Evolutionary conservation across 345 rosid genomes (phyloP), one percentile per base, ranked within the genome.

Genomic region (Murraya paniculata): DNA sequence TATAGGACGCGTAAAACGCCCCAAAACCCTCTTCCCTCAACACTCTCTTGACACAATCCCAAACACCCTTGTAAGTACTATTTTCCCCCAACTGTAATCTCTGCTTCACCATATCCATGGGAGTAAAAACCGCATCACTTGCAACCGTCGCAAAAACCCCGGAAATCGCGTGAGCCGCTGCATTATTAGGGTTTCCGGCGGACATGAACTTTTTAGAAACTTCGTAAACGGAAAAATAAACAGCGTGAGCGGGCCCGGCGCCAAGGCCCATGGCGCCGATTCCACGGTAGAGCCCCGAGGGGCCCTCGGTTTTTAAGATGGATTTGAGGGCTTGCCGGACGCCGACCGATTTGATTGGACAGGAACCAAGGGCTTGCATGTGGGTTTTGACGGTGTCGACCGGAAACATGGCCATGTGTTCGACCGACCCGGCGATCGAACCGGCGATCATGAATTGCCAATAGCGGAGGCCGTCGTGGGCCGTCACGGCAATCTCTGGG

Each of bases 221-320:
- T 82, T 97, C 99, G 56, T 97, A 97, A 1, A 97, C 84, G 2
- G 98, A 94, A 85, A 97, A 97, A 50, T 97, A 94, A 16, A 94
- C 97, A 27, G 99, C 99, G 75, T 97, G 99, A 25, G 99, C 99
- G 0, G 99, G 99, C n/a, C 99, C 99, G 3, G 99, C 99, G 3
- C 99, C 99, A 9, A 97, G 89, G 4, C 93, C 99, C 98, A 97
- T 93, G 64, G 99, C 99, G 64, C 91, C 95, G 25, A 94, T 94
- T 41, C 99, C 99, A 1, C 98, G 89, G 83, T 97, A 97, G 33
- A 97, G 83, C 45, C 89, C 95, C 4, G 87, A 48, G 6, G 90
- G 90, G 4, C 99, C 99, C 27, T 91, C 92, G 0, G 93, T 78
- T 82, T 85, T 86, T 71, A 94, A 76, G 9, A 97, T 89, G 41